Evolutionary conservation across 768 basidiomycete species (phyloP).

Genomic region (Rhodotorula kratochvilovae): DNA sequence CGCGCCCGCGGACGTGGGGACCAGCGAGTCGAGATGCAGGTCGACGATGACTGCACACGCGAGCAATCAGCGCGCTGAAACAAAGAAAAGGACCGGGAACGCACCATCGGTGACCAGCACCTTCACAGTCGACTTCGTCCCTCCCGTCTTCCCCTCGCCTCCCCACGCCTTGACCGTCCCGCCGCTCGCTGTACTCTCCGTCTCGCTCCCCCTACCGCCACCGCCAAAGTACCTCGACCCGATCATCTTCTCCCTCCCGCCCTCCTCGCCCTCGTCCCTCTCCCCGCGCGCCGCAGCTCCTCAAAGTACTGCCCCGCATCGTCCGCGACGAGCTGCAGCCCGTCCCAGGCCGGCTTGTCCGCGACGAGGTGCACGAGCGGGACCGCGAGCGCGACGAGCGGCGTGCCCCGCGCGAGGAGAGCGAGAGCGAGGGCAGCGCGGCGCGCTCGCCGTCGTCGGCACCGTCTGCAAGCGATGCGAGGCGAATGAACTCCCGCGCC

Average conservation of each 20-base stretch:
- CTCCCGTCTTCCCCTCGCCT: background rate
- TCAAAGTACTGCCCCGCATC: constrained; percentile 52
- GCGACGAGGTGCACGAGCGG: constrained; percentile 59
- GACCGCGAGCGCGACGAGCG: constrained; percentile 44
- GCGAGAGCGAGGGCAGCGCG: background rate
- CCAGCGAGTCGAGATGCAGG: constrained; percentile 39
- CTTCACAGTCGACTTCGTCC: background rate
- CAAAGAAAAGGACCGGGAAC: background rate
- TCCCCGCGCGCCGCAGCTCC: constrained; percentile 49
- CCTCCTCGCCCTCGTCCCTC: constrained; percentile 42
- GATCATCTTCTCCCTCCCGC: constrained; percentile 23
- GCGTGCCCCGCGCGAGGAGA: background rate
- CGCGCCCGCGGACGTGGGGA: background rate
- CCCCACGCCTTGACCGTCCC: constrained; percentile 12
- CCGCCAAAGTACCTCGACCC: constrained; percentile 43
- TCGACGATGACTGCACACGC: constrained; percentile 55
- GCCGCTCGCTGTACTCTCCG: constrained; percentile 3
- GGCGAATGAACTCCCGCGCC: background rate
- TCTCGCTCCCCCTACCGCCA: background rate
- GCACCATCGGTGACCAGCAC: constrained; percentile 21
- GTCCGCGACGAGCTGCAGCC: constrained; percentile 81
- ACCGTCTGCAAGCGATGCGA: constrained; percentile 13
- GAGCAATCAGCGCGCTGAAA: constrained; percentile 47
- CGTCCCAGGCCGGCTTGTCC: constrained; percentile 65
- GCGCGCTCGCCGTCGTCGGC: background rate